Evolutionary conservation across 2,329 filamentous ascomycete genomes (phyloP).

Genomic region (Hypomyces rosellus): DNA sequence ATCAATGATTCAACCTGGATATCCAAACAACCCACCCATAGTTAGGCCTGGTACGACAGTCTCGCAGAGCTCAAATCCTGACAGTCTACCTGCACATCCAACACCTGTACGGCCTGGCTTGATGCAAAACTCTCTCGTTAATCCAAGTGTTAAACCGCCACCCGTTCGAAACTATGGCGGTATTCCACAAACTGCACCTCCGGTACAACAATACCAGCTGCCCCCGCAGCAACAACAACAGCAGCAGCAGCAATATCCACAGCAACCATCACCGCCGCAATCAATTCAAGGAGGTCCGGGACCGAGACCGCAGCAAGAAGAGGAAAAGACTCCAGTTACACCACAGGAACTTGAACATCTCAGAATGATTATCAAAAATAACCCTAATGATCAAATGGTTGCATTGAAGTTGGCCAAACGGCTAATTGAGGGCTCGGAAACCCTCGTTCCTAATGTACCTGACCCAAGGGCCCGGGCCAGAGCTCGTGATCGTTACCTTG

Average conservation of each 20-base stretch:
- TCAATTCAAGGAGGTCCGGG: conserved; percentile 9
- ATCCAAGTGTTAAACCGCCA: conserved; percentile 49
- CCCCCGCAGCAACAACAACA: conserved; percentile 26
- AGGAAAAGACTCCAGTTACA: conserved; percentile 54
- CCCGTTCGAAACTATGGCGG: conserved; percentile 52
- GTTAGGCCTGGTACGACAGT: conserved; percentile 19
- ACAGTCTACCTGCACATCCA: conserved; percentile 54
- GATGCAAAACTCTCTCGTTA: conserved; percentile 52
- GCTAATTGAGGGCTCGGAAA: conserved; percentile 75
- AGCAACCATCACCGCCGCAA: conserved; percentile 17
- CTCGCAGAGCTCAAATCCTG: conserved; percentile 31
- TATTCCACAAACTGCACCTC: conserved; percentile 35
- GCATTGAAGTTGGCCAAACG: conserved; percentile 74
- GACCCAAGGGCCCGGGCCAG: conserved; percentile 70
- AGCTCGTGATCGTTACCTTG: conserved; percentile 72
- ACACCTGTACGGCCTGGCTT: conserved; percentile 57
- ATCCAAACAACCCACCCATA: conserved; percentile 4
- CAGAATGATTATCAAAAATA: conserved; percentile 60
- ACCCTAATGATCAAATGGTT: conserved; percentile 64
- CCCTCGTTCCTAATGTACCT: conserved; percentile 57
- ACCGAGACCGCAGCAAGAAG: conserved; percentile 16
- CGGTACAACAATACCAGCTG: conserved; percentile 20
- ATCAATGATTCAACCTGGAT: conserved; percentile 14
- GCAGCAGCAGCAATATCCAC: conserved; percentile 26
- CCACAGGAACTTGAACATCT: conserved; percentile 70